phyloP scores from a whole-genome alignment of 1,139 yeast genomes.

The Saccharomyces hybrid region DNA sequence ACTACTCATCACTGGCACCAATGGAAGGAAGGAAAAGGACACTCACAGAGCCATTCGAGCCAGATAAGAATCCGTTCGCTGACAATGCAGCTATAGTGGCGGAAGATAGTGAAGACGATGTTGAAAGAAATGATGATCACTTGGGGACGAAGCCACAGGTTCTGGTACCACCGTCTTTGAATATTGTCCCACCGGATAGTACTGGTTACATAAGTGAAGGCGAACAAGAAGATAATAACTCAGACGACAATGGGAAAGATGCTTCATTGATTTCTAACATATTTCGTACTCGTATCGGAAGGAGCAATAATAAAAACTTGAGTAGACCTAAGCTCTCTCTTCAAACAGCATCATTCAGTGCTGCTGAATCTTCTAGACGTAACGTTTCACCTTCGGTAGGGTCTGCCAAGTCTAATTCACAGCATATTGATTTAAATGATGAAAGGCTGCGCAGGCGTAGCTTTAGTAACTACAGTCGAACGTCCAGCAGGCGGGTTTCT shows the following conservation, averaged over 20 bases:
- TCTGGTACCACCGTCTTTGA: slow-evolving; percentile 3
- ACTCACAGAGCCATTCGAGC: slow-evolving; percentile 6
- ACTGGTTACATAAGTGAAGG: not conserved
- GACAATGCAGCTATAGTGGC: not conserved
- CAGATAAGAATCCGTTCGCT: not conserved
- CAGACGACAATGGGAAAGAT: slow-evolving; percentile 4
- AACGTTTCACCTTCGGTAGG: slow-evolving; percentile 6
- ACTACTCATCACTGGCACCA: not conserved
- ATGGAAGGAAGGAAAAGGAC: slow-evolving; percentile 1
- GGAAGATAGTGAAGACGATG: not conserved
- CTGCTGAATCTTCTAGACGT: slow-evolving; percentile 3
- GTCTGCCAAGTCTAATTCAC: slow-evolving; percentile 5
- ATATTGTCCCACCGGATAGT: slow-evolving; percentile 5
- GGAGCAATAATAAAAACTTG: slow-evolving; percentile 3
- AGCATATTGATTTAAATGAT: not conserved
- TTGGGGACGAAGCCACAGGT: not conserved
- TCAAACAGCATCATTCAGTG: slow-evolving; percentile 13
- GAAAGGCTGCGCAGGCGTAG: slow-evolving; percentile 15
- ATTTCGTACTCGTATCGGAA: slow-evolving; percentile 8
- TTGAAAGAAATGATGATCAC: not conserved
- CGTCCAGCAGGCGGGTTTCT: slow-evolving; percentile 11
- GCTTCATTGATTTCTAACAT: slow-evolving; percentile 13
- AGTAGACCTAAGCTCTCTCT: slow-evolving; percentile 15
- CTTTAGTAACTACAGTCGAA: slow-evolving; percentile 3
- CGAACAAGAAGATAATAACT: slow-evolving; percentile 2